A percentile compares a stretch with the other conserved stretches of the same genome.
phyloP scores from a whole-genome alignment of 2,329 filamentous ascomycete genomes.

The Talaromyces marneffei region DNA sequence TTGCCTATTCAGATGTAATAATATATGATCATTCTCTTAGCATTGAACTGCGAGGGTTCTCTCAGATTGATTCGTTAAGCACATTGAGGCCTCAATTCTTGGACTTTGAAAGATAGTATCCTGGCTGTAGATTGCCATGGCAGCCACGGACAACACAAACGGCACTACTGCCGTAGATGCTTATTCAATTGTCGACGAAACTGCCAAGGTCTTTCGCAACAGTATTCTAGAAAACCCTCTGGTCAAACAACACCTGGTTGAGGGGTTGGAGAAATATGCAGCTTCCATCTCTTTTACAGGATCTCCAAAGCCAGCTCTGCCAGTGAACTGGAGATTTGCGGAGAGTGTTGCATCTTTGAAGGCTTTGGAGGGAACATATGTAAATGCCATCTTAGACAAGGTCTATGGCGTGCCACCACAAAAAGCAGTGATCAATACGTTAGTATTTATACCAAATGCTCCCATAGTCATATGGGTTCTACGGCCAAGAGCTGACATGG shows the following conservation, averaged over 20 bases:
- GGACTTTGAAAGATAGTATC: background rate
- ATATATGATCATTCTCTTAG: background rate
- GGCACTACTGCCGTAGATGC: background rate
- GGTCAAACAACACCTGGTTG: conserved; percentile 4
- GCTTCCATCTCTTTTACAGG: background rate
- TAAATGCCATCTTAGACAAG: conserved; percentile 4
- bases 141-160: background rate
- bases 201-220: conserved; percentile 4
- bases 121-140: background rate
- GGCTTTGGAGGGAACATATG: conserved; percentile 5
- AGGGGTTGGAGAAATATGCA: conserved; percentile 5
- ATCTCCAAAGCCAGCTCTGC: background rate
- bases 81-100: background rate
- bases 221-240: background rate
- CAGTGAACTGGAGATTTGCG: conserved; percentile 7
- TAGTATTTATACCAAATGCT: background rate
- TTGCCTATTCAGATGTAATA: background rate
- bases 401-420: conserved; percentile 1
- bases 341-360: conserved; percentile 7
- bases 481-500: background rate
- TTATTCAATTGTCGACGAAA: background rate
- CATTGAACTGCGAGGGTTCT: background rate
- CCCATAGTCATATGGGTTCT: background rate
- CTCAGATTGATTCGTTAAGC: background rate
- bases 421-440: conserved; percentile 3